phyloP scores from a whole-genome alignment of 2,329 filamentous ascomycete species.

The Fusarium sp. region DNA sequence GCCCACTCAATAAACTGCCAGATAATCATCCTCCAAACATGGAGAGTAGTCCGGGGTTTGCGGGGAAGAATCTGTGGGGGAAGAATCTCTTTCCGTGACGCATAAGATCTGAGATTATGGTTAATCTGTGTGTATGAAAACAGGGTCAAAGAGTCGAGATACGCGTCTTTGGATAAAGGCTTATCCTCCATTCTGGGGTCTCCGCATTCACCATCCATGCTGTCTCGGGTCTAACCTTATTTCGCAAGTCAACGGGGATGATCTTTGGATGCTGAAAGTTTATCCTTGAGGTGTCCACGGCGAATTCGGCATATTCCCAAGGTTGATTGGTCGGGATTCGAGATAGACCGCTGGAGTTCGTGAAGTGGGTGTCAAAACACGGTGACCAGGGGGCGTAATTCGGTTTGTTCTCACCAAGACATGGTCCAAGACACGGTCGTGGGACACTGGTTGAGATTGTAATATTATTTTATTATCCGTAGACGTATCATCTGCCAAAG shows the following conservation, averaged over 20 bases:
- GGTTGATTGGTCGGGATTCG: not conserved
- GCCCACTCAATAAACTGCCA: conserved; percentile 19
- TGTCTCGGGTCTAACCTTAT: conserved; percentile 41
- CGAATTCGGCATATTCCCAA: not conserved
- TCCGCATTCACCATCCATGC: conserved; percentile 24
- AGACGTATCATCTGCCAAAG: conserved; percentile 50
- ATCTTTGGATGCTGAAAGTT: conserved; percentile 32
- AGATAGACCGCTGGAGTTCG: not conserved
- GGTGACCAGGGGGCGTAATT: not conserved
- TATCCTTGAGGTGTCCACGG: conserved; percentile 21
- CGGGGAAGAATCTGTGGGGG: conserved; percentile 46
- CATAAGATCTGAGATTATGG: conserved; percentile 30
- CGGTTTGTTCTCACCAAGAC: not conserved
- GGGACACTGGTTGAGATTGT: conserved; percentile 23
- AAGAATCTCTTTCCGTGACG: conserved; percentile 46
- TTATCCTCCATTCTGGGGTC: conserved; percentile 33
- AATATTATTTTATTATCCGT: conserved; percentile 11
- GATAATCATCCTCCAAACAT: conserved; percentile 32
- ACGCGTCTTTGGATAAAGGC: conserved; percentile 34
- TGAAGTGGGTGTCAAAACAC: not conserved
- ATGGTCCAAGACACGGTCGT: not conserved
- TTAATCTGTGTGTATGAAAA: conserved; percentile 22
- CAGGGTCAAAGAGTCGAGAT: not conserved
- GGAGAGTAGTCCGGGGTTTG: conserved; percentile 46
- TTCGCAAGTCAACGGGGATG: conserved; percentile 37